Evolutionary conservation across 192 early-diverging fungal genomes (phyloP), one percentile per base, ranked within the genome.

Genomic region (Backusella mclennaniae): DNA sequence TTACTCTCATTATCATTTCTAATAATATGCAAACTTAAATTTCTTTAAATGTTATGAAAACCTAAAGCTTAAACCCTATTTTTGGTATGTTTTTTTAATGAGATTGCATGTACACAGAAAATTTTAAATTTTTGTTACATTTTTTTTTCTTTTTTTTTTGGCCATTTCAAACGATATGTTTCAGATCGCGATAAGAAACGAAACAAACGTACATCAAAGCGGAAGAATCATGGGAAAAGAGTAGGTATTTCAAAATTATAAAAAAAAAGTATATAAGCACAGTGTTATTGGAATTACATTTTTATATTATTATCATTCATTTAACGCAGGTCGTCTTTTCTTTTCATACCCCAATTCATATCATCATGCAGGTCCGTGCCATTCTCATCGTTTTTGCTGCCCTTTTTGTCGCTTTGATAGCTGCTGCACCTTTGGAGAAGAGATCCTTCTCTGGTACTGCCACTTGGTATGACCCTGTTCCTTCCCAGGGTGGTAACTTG

Each of bases 381-480:
- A 14, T 63, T 63, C 7, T 63, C 26, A 14, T 63, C 12, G 23
- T 11, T 29, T 29, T 63, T 29, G 7, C 11, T 29, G 56, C 23
- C n/a, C 56, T 63, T 63, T 63, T 63, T 8, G 56, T 63, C 11
- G 56, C 56, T 63, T 63, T 63, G 56, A 63, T 29, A 63, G 56
- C 56, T 9, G 21, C 68, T 36, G 39, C 68, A 5, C 35, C 35
- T 9, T 4, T 46, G 3, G 15, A 49, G 35, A 56, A n/a, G 17
- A 79, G 39, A 72, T 21, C 14, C 5, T 80, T 67, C 70, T 46
- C 17, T 4, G 79, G 79, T 36, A 76, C 23, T 19, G 79, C 44
- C 35, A 81, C 79, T 15, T 81, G 79, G 79, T 81, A 77, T 66
- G 56, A 67, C 23, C 79, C 79, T 2, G 56, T 29, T 29, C 52